phyloP scores from a whole-genome alignment of 495 filamentous ascomycete genomes.

The Penicillium maclennaniae region DNA sequence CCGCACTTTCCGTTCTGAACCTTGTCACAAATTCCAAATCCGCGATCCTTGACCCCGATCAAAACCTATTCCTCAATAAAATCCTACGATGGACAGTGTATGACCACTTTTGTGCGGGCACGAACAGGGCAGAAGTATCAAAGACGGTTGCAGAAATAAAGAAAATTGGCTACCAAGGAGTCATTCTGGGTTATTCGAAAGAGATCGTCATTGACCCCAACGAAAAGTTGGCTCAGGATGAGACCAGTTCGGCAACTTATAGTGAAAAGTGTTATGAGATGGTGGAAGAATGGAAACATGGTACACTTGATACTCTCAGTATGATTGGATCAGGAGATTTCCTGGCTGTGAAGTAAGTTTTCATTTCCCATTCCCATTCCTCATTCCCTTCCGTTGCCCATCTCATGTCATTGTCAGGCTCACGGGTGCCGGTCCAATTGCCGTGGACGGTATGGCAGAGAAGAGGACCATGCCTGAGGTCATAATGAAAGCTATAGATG shows the following conservation, averaged over 20 bases:
- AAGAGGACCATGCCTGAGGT: slow-evolving; percentile 21
- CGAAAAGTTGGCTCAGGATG: slow-evolving; percentile 25
- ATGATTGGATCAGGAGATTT: slow-evolving; percentile 67
- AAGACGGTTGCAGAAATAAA: slow-evolving; percentile 57
- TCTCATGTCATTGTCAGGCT: slow-evolving; percentile 14
- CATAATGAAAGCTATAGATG: slow-evolving; percentile 29
- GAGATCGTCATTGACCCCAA: slow-evolving; percentile 64
- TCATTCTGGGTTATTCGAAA: slow-evolving; percentile 73
- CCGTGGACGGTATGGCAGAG: slow-evolving; percentile 26
- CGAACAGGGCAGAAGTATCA: slow-evolving; percentile 59
- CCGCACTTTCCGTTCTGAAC: slow-evolving; percentile 59
- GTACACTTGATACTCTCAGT: slow-evolving; percentile 64
- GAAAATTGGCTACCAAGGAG: slow-evolving; percentile 68
- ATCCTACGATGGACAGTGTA: slow-evolving; percentile 77
- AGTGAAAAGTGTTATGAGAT: slow-evolving; percentile 40
- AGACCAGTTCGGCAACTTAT: slow-evolving; percentile 9
- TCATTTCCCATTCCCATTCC: neutral
- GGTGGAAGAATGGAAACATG: slow-evolving; percentile 63
- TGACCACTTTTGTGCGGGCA: slow-evolving; percentile 78
- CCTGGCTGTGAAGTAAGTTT: slow-evolving; percentile 66
- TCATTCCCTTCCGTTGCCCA: neutral
- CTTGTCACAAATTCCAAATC: slow-evolving; percentile 59
- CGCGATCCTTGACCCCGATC: slow-evolving; percentile 55
- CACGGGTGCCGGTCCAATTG: slow-evolving; percentile 31
- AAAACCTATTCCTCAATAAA: slow-evolving; percentile 51